Conservation (phyloP, 345 rosid genomes). For the Bretschneidera sinensis region DNA sequence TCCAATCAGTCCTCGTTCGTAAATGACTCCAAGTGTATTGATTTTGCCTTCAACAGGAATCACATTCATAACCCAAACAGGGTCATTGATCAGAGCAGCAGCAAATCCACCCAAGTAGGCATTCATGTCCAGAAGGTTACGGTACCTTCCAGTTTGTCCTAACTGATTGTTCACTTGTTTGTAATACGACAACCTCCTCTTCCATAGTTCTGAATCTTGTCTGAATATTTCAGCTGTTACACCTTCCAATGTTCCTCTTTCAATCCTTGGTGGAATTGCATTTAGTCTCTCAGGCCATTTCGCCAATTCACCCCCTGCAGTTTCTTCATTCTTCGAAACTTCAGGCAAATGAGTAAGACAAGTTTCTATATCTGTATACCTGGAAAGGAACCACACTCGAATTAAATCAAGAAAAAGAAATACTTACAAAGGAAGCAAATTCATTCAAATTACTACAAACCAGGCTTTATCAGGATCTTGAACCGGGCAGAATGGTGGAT, state of each 20-base stretch:
- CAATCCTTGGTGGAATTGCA: conserved; percentile 58
- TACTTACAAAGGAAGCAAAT: neutral
- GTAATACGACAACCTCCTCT: conserved; percentile 43
- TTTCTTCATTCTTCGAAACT: conserved; percentile 26
- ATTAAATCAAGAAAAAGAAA: neutral
- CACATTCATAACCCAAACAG: conserved; percentile 67
- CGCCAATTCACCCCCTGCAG: conserved; percentile 45
- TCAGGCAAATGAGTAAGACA: conserved; percentile 55
- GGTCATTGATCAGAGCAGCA: conserved; percentile 45
- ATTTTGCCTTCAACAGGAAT: conserved; percentile 44
- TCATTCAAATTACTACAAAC: too few species aligned
- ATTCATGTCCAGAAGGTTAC: conserved; percentile 67
- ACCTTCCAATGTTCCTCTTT: conserved; percentile 37
- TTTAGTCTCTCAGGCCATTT: conserved; percentile 56
- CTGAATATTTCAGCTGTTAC: conserved; percentile 34
- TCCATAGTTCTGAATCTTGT: conserved; percentile 39
- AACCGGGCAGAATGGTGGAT: conserved; percentile 39
- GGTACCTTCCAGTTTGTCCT: conserved; percentile 40
- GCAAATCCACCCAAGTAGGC: conserved; percentile 65
- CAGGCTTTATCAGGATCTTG: conserved; percentile 46
- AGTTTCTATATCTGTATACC: conserved; percentile 58
- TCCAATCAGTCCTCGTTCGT: conserved; percentile 60
- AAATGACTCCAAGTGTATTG: conserved; percentile 55
- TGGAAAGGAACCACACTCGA: too few species aligned
- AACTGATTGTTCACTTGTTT: conserved; percentile 48